These are phyloP conservation scores for Lactarius pseudohatsudake DNA, from an alignment of 768 basidiomycete genomes.

Conservation along the genomic window DNA sequence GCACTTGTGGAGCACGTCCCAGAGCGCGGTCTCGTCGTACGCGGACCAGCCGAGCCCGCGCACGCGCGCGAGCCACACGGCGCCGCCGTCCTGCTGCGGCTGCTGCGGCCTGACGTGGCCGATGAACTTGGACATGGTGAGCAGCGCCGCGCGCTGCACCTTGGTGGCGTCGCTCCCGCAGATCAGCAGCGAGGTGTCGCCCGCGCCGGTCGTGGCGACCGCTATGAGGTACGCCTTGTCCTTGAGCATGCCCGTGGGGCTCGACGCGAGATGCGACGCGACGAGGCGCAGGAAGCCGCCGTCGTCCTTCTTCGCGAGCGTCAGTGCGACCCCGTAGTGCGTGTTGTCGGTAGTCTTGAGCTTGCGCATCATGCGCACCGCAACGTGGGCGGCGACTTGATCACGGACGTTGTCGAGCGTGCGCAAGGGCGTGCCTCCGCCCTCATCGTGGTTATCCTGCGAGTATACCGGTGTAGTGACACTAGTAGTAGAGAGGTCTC, in stretches of 20 bases:
- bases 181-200: constrained; percentile 48
- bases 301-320: constrained; percentile 58
- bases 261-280: constrained; percentile 49
- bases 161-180: constrained; percentile 54
- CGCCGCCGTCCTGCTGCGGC: constrained; percentile 27
- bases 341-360: constrained; percentile 52
- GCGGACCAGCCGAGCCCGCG: constrained; percentile 52
- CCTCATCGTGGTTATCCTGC: constrained; percentile 4
- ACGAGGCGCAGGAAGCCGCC: constrained; percentile 57
- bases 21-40: constrained; percentile 65
- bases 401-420: constrained; percentile 61
- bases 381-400: constrained; percentile 59
- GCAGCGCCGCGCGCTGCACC: constrained; percentile 65
- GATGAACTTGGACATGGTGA: constrained; percentile 68
- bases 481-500: constrained; percentile 13
- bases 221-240: constrained; percentile 48
- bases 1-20: constrained; percentile 69
- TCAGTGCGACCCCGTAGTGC: constrained; percentile 58
- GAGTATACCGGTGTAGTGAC: constrained; percentile 28
- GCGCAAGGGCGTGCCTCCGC: constrained; percentile 32
- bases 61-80: constrained; percentile 47
- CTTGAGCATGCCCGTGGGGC: constrained; percentile 44
- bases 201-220: constrained; percentile 48
- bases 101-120: constrained; percentile 50
- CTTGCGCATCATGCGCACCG: constrained; percentile 52